Conservation (phyloP, 192 early-diverging fungal species). For the Podila epicladia region DNA sequence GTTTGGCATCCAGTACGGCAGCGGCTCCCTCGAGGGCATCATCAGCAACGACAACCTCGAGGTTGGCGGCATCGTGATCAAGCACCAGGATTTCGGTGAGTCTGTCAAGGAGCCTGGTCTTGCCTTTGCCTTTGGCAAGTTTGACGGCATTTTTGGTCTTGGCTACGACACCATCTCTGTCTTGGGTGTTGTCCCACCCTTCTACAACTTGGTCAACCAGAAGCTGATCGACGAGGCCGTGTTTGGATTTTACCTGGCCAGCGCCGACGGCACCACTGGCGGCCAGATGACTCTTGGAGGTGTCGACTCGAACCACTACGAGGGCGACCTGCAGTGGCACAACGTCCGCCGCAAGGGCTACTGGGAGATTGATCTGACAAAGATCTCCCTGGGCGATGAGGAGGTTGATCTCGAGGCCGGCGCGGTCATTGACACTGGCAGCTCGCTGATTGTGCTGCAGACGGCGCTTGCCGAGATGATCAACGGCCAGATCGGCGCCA, state of each 20-base stretch:
- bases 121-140: constrained; percentile 93
- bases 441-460: constrained; percentile 86
- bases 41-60: constrained; percentile 74
- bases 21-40: constrained; percentile 95
- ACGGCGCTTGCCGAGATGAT: constrained; percentile 85
- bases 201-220: constrained; percentile 91
- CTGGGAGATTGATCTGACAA: constrained; percentile 94
- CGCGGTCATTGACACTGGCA: constrained; percentile 95
- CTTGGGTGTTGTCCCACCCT: constrained; percentile 89
- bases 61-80: constrained; percentile 79
- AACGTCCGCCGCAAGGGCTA: constrained; percentile 92
- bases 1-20: constrained; percentile 95
- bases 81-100: constrained; percentile 90
- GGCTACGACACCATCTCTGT: constrained; percentile 92
- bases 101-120: constrained; percentile 95
- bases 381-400: constrained; percentile 82
- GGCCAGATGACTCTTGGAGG: constrained; percentile 95
- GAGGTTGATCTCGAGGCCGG: constrained; percentile 71
- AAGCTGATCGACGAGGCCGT: constrained; percentile 85
- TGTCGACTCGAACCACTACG: constrained; percentile 81
- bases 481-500: constrained; percentile 91
- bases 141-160: constrained; percentile 97
- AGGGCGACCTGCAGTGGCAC: constrained; percentile 80
- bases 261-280: constrained; percentile 70
- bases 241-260: constrained; percentile 91